These are phyloP conservation scores for Nicotiana rustica DNA, from an alignment of 305 asterid species.

Conservation along the genomic window DNA sequence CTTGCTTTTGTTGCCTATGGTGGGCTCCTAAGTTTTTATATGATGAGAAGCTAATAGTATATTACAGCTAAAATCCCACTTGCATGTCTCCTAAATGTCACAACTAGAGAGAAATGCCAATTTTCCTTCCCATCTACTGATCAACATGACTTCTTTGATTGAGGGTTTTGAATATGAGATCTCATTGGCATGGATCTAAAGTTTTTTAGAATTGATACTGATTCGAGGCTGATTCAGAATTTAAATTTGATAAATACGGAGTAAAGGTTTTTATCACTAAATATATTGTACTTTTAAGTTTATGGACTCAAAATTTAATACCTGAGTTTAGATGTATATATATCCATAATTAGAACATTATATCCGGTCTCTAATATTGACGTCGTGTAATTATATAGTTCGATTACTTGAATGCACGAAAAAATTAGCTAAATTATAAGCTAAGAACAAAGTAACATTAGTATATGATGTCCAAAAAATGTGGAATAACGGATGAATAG, in stretches of 20 bases:
- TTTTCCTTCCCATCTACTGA: slow-evolving; percentile 12
- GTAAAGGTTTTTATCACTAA: background rate
- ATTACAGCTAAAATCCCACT: slow-evolving; percentile 36
- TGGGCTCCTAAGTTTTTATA: slow-evolving; percentile 5
- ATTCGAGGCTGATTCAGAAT: background rate
- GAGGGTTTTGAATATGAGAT: slow-evolving; percentile 6
- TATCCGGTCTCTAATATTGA: background rate
- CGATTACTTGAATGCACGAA: background rate
- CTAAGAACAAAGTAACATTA: slow-evolving; percentile 11
- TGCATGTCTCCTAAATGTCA: slow-evolving; percentile 32
- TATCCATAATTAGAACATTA: background rate
- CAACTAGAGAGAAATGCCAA: slow-evolving; percentile 23
- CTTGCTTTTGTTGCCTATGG: slow-evolving; percentile 2
- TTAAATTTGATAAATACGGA: background rate
- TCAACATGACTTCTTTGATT: background rate
- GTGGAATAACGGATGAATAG: no score
- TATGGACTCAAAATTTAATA: background rate
- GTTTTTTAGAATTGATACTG: background rate
- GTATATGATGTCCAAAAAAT: background rate
- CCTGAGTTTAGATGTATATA: no score
- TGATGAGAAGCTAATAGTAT: slow-evolving; percentile 22
- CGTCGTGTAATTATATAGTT: background rate
- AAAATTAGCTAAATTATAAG: background rate
- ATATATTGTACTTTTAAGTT: background rate
- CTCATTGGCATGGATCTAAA: background rate